Evolutionary conservation across 495 filamentous ascomycete genomes (phyloP).

Genomic region (Endocarpon pusillum): DNA sequence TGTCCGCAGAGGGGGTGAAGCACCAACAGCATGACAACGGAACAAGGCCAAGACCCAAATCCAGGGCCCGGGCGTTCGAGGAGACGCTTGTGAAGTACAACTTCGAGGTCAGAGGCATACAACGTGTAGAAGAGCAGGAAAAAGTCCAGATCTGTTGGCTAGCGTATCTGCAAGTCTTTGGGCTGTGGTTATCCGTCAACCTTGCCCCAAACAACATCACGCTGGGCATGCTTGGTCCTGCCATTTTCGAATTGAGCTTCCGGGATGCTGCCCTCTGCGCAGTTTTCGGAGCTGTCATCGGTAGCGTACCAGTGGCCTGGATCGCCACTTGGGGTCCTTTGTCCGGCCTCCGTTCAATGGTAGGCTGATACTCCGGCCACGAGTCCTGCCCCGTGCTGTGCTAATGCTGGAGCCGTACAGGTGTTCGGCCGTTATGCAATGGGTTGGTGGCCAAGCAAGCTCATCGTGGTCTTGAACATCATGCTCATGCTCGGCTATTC

Average conservation of each 20-base stretch:
- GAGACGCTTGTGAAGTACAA: slow-evolving; percentile 31
- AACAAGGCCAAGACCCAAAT: too few species aligned
- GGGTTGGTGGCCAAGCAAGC: slow-evolving; percentile 67
- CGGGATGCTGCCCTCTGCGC: slow-evolving; percentile 46
- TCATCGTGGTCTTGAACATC: slow-evolving; percentile 54
- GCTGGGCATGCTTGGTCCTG: slow-evolving; percentile 53
- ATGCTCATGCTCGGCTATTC: slow-evolving; percentile 56
- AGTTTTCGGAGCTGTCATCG: slow-evolving; percentile 44
- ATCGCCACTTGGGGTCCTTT: slow-evolving; percentile 57
- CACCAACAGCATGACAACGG: too few species aligned
- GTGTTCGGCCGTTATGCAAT: slow-evolving; percentile 56
- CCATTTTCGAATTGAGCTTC: slow-evolving; percentile 52
- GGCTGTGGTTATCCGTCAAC: slow-evolving; percentile 65
- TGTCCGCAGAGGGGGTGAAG: too few species aligned
- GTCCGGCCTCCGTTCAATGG: slow-evolving; percentile 55
- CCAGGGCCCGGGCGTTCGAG: slow-evolving; percentile 24
- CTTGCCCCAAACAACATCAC: slow-evolving; percentile 62
- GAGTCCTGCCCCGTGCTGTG: background rate
- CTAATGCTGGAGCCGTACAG: slow-evolving; percentile 15
- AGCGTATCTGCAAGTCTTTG: slow-evolving; percentile 42
- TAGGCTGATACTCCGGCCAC: slow-evolving; percentile 8
- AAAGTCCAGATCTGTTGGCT: slow-evolving; percentile 37
- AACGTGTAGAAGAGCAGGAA: slow-evolving; percentile 47
- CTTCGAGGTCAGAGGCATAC: slow-evolving; percentile 59
- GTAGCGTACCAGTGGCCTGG: slow-evolving; percentile 43